Evolutionary conservation across 2,329 filamentous ascomycete species (phyloP).

Genomic region (Talaromyces atroroseus): DNA sequence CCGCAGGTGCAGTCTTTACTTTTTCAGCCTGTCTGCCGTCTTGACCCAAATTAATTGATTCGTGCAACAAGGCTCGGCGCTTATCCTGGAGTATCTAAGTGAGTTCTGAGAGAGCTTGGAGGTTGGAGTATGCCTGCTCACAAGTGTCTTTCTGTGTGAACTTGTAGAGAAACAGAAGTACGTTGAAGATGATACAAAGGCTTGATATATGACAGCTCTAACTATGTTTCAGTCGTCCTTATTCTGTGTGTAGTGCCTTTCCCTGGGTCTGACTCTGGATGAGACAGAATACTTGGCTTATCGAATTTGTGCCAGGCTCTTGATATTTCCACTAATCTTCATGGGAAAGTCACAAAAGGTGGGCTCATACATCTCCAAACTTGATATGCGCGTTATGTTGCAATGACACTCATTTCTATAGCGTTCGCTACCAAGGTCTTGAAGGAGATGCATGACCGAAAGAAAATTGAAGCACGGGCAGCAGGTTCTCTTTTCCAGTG

Average conservation of each 20-base stretch:
- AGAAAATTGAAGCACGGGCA: conserved; percentile 53
- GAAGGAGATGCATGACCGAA: conserved; percentile 57
- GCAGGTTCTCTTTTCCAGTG: conserved; percentile 38
- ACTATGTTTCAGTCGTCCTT: conserved; percentile 42
- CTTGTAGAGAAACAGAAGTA: conserved; percentile 14
- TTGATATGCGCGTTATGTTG: neutral
- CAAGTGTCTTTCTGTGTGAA: neutral
- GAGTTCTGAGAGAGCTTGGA: conserved; percentile 20
- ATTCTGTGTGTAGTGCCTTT: conserved; percentile 39
- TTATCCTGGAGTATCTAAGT: conserved; percentile 50
- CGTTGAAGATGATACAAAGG: neutral
- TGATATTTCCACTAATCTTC: conserved; percentile 57
- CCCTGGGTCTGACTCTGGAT: neutral
- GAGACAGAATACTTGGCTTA: neutral
- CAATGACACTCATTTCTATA: conserved; percentile 18
- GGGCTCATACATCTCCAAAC: neutral
- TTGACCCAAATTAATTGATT: neutral
- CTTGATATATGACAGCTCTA: neutral
- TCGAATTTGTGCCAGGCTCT: conserved; percentile 37
- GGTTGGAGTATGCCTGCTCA: neutral
- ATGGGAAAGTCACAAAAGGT: conserved; percentile 57
- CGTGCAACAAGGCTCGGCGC: conserved; percentile 29
- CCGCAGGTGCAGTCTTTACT: neutral
- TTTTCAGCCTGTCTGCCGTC: neutral
- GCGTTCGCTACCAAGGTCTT: conserved; percentile 56